Base-by-base conservation (phyloP, 495 filamentous ascomycete species). In the Amphirosellinia nigrospora region DNA sequence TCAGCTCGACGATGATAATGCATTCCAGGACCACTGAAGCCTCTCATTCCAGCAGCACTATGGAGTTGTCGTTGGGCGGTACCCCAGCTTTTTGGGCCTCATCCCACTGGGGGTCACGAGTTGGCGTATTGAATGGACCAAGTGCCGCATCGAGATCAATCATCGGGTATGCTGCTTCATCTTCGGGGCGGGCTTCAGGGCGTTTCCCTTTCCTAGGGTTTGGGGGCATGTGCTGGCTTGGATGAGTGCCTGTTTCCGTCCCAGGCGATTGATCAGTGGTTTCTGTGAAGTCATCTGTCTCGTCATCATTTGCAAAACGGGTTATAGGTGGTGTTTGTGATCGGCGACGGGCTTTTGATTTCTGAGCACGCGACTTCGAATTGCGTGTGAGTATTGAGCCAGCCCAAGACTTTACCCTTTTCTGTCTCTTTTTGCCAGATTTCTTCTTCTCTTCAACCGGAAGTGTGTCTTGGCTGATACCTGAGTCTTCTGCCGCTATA, bases 81-180 rank as follows among this genome's bases (percentile, higher is more conserved):
- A 87, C 89, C 32, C 86, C 89, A 60, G 85, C 88, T 50, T 82
- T 75, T 69, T 87, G 85, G 23, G 86, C 84, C 13, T 81, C 82
- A 39, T 88, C 86, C 86, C 86, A 87, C 68, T 86, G 86, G 19
- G 85, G 78, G 71, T 86, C 87, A 61, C 79, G 82, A 69, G 87
- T 82, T 4, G 93, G 93, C 1, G 93, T 95, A 75, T 96, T 94
- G 81, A 97, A 97, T 0, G 96, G 94, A 3, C 93, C 93, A 13
- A 99, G 83, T n/a, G 95, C 96, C 43, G 94, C 96, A 84, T 99
- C 96, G 48, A 99, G 83, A 81, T 99, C 96, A 64, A 99, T 95
- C 69, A 97, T 88, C 6, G 91, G 92, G 73, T 89, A 94, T 58
- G 89, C 83, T 2, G 82, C 71, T 64, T 93, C 90, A 41, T 87